Conservation (phyloP, 306 rosid species). For the Castanopsis chinensis region DNA sequence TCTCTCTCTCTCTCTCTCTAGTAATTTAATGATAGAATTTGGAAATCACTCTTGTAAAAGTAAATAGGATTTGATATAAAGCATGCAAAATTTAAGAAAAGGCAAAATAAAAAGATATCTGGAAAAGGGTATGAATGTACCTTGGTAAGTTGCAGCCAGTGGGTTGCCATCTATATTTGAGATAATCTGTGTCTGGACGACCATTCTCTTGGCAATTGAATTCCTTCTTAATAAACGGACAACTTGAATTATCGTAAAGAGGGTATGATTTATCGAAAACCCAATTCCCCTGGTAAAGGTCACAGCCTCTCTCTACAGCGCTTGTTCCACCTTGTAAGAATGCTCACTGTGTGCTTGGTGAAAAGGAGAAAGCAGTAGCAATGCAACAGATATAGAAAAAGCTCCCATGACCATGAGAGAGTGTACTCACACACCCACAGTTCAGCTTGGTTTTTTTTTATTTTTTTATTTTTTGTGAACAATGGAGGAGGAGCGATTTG, state of each 20-base stretch:
- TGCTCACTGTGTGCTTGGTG: conserved; percentile 19
- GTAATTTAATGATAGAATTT: no score
- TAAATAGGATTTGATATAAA: no score
- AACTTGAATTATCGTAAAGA: conserved; percentile 46
- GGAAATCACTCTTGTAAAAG: no score
- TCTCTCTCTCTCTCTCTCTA: no score
- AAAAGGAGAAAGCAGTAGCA: conserved; percentile 12
- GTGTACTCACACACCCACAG: no score
- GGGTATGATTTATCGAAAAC: conserved; percentile 55
- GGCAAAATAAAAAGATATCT: neutral
- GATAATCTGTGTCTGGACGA: conserved; percentile 63
- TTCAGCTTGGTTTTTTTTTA: no score
- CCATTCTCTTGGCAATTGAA: conserved; percentile 63
- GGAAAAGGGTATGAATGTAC: conserved; percentile 16
- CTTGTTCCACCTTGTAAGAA: neutral
- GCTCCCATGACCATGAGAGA: conserved; percentile 29
- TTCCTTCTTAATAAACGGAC: conserved; percentile 55
- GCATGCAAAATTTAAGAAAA: no score
- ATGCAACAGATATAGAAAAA: neutral
- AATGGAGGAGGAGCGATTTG: no score
- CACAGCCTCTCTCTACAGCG: conserved; percentile 33
- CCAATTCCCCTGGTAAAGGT: conserved; percentile 63
- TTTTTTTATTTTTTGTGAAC: no score
- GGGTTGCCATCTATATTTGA: conserved; percentile 77
- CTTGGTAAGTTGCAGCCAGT: conserved; percentile 58